Conservation (phyloP, 768 basidiomycete species). For the Neoboletus magnificus region DNA sequence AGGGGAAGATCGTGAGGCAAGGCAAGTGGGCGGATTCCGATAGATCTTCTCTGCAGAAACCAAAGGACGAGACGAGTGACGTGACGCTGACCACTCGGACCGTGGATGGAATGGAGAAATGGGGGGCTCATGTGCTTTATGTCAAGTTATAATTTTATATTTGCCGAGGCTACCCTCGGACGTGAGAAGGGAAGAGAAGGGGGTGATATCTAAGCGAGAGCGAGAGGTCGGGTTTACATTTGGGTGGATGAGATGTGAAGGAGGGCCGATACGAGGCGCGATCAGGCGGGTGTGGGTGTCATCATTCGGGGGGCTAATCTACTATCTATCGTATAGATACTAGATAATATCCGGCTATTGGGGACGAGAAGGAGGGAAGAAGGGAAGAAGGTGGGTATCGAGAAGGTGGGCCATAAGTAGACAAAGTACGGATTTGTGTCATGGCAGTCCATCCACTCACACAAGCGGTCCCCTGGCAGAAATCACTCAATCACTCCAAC, state of each 20-base stretch:
- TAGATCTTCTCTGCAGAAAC: constrained; percentile 15
- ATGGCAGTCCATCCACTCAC: neutral
- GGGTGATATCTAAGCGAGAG: neutral
- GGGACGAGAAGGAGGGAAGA: neutral
- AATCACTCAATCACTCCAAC: constrained; percentile 23
- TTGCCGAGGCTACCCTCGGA: neutral
- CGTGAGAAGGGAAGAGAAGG: neutral
- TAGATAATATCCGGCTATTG: neutral
- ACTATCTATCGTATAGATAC: neutral
- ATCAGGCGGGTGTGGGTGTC: neutral
- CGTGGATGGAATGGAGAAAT: neutral
- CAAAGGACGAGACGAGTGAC: neutral
- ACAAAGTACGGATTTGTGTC: constrained; percentile 9
- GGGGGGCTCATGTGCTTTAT: neutral
- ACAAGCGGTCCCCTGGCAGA: constrained; percentile 28
- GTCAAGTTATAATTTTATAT: neutral
- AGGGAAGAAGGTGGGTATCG: too few relatives aligned
- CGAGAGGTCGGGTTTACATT: neutral
- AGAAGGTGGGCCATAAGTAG: constrained; percentile 1
- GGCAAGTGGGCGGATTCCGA: neutral
- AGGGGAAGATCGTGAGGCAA: constrained; percentile 2
- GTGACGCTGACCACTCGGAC: neutral
- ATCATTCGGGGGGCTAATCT: neutral
- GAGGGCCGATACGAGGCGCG: neutral
- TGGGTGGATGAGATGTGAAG: neutral